These are phyloP conservation scores for Starmerella stellata DNA, from an alignment of 805 yeast genomes.

Conservation along the genomic window DNA sequence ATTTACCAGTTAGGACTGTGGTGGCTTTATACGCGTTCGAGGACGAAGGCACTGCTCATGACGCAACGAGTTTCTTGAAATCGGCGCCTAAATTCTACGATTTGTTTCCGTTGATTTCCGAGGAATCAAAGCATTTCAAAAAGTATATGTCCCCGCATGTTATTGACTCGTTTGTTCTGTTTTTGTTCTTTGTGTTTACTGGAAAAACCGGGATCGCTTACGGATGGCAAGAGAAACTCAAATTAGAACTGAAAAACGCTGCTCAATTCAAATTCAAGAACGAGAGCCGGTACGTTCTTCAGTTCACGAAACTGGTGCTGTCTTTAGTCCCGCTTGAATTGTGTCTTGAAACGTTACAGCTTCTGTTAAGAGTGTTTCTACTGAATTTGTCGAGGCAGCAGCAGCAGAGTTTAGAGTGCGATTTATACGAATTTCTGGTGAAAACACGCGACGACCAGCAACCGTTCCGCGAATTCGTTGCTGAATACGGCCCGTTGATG, in stretches of 20 bases:
- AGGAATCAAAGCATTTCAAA: not conserved
- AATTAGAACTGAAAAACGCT: not conserved
- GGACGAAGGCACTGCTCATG: not conserved
- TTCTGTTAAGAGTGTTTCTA: not conserved
- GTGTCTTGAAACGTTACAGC: not conserved
- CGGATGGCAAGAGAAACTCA: not conserved
- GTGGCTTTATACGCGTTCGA: not conserved
- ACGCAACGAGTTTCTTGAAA: not conserved
- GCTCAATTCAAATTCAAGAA: not conserved
- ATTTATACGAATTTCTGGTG: not conserved
- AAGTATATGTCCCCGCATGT: not conserved
- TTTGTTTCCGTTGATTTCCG: not conserved
- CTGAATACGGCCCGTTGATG: not conserved
- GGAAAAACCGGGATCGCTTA: not conserved
- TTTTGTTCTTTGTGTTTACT: not conserved
- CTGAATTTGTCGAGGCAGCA: not conserved
- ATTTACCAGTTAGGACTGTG: too few relatives aligned
- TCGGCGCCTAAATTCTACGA: not conserved
- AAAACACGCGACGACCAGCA: not conserved
- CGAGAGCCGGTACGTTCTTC: not conserved
- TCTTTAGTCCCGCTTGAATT: not conserved
- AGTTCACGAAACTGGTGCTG: not conserved
- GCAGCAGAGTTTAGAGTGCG: not conserved
- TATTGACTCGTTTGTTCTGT: not conserved
- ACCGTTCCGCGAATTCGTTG: not conserved